Evolutionary conservation across 208 protist genomes (phyloP).

Genomic region (Acanthamoeba healyi): DNA sequence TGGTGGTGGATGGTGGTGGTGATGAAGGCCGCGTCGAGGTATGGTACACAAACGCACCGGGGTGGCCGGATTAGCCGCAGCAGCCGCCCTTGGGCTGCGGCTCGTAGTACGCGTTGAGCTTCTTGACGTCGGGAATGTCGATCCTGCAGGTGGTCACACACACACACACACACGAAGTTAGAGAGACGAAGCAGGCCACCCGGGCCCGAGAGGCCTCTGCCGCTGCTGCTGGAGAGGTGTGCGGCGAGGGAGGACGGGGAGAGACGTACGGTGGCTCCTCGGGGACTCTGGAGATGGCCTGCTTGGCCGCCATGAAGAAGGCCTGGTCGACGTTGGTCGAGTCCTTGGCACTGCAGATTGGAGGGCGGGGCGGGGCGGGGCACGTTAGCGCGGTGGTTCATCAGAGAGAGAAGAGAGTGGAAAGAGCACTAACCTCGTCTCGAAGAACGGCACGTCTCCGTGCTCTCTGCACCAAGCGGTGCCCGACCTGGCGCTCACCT

Average conservation of each 20-base stretch:
- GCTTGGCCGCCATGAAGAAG: constrained; percentile 71
- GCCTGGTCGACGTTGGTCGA: constrained; percentile 76
- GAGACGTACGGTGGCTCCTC: constrained; percentile 56
- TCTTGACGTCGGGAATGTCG: constrained; percentile 62
- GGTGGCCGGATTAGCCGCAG: constrained; percentile 4
- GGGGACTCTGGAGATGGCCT: constrained; percentile 37
- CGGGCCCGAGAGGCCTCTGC: too few relatives aligned
- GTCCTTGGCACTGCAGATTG: constrained; percentile 79
- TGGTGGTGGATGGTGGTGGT: neutral
- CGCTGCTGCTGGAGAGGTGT: too few relatives aligned
- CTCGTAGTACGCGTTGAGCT: constrained; percentile 22
- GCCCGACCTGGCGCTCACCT: constrained; percentile 74
- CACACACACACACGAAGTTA: neutral
- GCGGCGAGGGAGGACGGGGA: neutral
- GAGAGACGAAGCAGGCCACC: neutral
- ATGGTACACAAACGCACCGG: neutral
- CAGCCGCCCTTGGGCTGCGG: constrained; percentile 33
- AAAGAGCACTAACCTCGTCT: constrained; percentile 62
- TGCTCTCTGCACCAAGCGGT: constrained; percentile 78
- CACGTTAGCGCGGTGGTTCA: too few relatives aligned
- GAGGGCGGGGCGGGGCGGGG: neutral
- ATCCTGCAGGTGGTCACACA: neutral
- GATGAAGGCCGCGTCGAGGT: neutral
- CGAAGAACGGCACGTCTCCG: constrained; percentile 76
- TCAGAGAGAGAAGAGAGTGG: neutral